Percentiles rank a stretch among this genome's conserved stretches.
phyloP scores from a whole-genome alignment of 441 rosid genomes.

The Viola pubescens region DNA sequence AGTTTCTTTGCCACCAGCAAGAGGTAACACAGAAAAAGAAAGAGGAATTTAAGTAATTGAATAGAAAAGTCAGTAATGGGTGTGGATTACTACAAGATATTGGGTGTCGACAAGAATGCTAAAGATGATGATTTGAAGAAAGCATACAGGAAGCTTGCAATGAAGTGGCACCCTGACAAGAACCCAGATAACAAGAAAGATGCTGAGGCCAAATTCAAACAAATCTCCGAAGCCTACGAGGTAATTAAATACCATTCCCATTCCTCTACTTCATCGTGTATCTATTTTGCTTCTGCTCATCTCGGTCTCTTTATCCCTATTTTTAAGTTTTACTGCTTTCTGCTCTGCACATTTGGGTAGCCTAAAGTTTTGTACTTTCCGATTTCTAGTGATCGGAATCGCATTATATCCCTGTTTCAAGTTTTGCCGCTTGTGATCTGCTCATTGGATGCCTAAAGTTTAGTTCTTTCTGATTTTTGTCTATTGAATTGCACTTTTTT shows the following conservation, averaged over 20 bases:
- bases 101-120: constrained; percentile 62
- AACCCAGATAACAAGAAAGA: constrained; percentile 76
- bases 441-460: neutral
- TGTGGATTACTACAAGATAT: constrained; percentile 65
- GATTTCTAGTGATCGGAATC: no score
- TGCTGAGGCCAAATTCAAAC: constrained; percentile 90
- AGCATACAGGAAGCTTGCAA: constrained; percentile 84
- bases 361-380: no score
- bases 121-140: constrained; percentile 84
- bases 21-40: neutral
- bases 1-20: neutral
- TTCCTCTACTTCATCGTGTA: neutral
- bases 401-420: no score
- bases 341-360: no score
- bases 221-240: constrained; percentile 92
- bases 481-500: neutral
- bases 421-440: no score
- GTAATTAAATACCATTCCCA: constrained; percentile 20
- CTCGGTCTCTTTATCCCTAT: no score
- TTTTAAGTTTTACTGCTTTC: no score
- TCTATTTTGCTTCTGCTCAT: neutral
- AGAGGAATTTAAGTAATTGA: neutral
- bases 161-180: constrained; percentile 96
- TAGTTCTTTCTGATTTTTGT: no score
- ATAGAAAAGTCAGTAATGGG: constrained; percentile 39